Evolutionary conservation across 768 basidiomycete genomes (phyloP).

Genomic region (Phaffia australis): DNA sequence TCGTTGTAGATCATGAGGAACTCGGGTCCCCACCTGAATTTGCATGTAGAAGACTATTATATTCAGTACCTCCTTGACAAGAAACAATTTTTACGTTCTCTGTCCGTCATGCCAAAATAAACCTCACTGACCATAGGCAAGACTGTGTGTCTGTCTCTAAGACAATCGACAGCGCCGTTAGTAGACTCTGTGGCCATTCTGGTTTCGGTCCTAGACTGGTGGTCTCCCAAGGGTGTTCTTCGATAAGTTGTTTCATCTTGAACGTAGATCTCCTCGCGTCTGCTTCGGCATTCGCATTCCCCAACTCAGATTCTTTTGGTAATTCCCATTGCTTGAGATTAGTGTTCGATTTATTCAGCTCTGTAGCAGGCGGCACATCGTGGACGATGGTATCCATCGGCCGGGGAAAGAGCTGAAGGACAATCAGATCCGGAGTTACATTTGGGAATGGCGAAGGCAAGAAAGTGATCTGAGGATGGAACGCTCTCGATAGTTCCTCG

Average conservation of each 20-base stretch:
- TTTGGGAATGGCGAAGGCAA: too few relatives aligned
- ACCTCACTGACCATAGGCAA: too few relatives aligned
- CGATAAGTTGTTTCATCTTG: constrained; percentile 7
- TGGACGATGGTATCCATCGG: background rate
- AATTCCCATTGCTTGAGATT: background rate
- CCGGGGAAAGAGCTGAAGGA: too few relatives aligned
- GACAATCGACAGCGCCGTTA: constrained; percentile 10
- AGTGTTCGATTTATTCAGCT: background rate
- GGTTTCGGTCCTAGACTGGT: constrained; percentile 16
- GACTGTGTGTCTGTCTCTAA: too few relatives aligned
- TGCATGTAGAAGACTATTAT: background rate
- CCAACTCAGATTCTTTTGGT: background rate
- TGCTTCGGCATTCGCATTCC: background rate
- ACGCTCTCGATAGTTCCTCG: too few relatives aligned
- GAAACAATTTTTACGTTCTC: background rate
- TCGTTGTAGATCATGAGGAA: constrained; percentile 3
- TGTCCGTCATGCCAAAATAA: too few relatives aligned
- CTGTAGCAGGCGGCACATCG: background rate
- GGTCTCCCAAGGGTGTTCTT: constrained; percentile 12
- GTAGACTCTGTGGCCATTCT: constrained; percentile 11
- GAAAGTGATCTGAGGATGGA: too few relatives aligned
- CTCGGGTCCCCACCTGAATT: constrained; percentile 19
- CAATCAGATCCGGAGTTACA: too few relatives aligned
- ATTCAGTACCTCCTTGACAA: background rate
- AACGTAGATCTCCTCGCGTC: background rate